These are phyloP conservation scores for Aspergillus chevalieri DNA, from an alignment of 2,329 filamentous ascomycete genomes.

Conservation along the genomic window DNA sequence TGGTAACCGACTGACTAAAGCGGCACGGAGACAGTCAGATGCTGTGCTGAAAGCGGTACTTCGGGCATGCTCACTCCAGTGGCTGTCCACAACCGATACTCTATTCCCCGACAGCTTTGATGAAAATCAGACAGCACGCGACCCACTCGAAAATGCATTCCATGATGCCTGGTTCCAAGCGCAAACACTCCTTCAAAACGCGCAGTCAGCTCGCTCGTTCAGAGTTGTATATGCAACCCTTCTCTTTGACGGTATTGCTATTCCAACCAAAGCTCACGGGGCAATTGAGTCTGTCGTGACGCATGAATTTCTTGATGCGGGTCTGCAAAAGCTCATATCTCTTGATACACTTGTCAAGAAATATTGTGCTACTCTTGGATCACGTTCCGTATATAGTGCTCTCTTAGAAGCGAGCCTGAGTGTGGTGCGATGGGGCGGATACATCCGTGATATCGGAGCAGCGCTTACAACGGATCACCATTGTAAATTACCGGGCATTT, in stretches of 20 bases:
- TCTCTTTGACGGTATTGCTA: slow-evolving; percentile 17
- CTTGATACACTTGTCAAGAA: slow-evolving; percentile 1
- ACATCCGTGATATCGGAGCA: background rate
- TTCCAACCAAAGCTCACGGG: slow-evolving; percentile 7
- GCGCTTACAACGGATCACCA: background rate
- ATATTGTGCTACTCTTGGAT: background rate
- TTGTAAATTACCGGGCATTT: background rate
- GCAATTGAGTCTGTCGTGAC: background rate
- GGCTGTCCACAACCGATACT: slow-evolving; percentile 6
- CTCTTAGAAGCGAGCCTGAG: background rate
- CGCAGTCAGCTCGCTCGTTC: slow-evolving; percentile 13
- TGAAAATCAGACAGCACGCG: background rate
- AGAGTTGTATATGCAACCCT: slow-evolving; percentile 14
- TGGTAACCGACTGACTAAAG: background rate
- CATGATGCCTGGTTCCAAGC: background rate
- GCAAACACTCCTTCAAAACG: background rate
- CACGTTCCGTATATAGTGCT: background rate
- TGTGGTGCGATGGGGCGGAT: background rate
- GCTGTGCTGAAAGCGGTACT: slow-evolving; percentile 13
- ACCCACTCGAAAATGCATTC: background rate
- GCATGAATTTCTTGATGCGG: slow-evolving; percentile 12
- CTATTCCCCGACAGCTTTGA: too few relatives aligned
- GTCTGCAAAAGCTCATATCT: slow-evolving; percentile 9
- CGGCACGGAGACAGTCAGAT: slow-evolving; percentile 12
- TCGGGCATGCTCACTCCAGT: slow-evolving; percentile 15